Evolutionary conservation across 495 filamentous ascomycete genomes (phyloP).

Genomic region (Pseudotulostoma volvatum): DNA sequence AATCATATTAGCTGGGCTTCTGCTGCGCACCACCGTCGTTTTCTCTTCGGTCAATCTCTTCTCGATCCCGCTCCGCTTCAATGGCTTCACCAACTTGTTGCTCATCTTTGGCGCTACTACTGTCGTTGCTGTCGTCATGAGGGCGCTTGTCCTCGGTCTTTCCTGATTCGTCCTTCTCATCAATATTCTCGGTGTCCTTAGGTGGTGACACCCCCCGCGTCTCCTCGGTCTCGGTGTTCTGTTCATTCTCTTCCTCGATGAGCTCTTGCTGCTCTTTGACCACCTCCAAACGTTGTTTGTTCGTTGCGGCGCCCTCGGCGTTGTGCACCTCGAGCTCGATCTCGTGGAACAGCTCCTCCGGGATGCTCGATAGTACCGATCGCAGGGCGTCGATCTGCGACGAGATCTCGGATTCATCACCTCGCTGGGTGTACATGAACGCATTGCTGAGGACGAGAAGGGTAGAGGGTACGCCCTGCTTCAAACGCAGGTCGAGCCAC

Average conservation of each 20-base stretch:
- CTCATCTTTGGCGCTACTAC: background rate
- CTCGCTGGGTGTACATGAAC: conserved; percentile 75
- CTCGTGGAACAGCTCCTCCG: conserved; percentile 97
- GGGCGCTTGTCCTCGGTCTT: background rate
- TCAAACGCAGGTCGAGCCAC: conserved; percentile 89
- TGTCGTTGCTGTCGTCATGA: too few species aligned
- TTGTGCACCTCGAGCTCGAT: conserved; percentile 97
- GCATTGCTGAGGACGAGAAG: conserved; percentile 92
- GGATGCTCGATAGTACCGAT: conserved; percentile 81
- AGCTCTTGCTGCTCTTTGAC: conserved; percentile 97
- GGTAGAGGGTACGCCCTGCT: conserved; percentile 84
- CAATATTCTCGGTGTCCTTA: conserved; percentile 67
- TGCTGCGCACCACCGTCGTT: conserved; percentile 7
- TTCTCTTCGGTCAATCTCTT: background rate
- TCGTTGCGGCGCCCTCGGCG: conserved; percentile 92
- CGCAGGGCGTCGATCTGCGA: conserved; percentile 89
- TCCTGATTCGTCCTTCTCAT: conserved; percentile 44
- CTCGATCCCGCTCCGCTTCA: conserved; percentile 4
- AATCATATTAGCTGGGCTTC: background rate
- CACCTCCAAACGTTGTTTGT: conserved; percentile 98
- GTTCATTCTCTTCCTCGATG: conserved; percentile 91
- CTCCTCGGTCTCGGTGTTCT: conserved; percentile 59
- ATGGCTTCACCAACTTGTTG: conserved; percentile 4
- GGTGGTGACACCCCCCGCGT: conserved; percentile 34
- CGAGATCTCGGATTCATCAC: conserved; percentile 74